Conservation (phyloP, 495 filamentous ascomycete genomes). For the Xylona heveae region DNA sequence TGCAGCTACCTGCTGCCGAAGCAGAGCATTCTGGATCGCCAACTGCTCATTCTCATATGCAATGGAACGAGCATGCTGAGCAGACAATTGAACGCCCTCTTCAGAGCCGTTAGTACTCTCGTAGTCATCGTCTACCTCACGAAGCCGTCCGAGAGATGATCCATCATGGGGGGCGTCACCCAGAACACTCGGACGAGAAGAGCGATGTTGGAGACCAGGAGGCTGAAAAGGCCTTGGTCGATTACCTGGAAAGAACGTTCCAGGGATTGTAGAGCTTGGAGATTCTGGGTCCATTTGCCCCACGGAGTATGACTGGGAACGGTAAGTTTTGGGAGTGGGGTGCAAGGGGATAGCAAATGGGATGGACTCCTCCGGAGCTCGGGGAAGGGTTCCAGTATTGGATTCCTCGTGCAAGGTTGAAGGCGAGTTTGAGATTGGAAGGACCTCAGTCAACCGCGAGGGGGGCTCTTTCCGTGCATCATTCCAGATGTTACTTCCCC, state of each 20-base stretch:
- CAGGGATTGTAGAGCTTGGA: conserved; percentile 19
- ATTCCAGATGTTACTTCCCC: conserved; percentile 63
- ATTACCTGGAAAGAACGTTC: conserved; percentile 15
- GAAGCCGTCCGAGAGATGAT: conserved; percentile 49
- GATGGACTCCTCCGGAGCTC: conserved; percentile 18
- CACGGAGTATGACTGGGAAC: conserved; percentile 92
- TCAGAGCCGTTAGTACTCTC: conserved; percentile 50
- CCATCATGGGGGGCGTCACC: conserved; percentile 58
- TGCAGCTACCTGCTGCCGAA: conserved; percentile 26
- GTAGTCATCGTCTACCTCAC: conserved; percentile 67
- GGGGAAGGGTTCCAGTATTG: conserved; percentile 7
- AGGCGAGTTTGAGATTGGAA: conserved; percentile 59
- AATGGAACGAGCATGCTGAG: conserved; percentile 44
- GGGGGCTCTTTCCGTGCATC: conserved; percentile 58
- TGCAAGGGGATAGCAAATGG: conserved; percentile 82
- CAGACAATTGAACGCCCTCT: conserved; percentile 31
- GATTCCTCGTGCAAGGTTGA: conserved; percentile 25
- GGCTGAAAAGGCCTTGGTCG: conserved; percentile 3
- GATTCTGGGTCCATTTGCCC: conserved; percentile 68
- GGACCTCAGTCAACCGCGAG: conserved; percentile 47
- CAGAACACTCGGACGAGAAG: conserved; percentile 69
- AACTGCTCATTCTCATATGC: conserved; percentile 64
- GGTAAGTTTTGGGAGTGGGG: conserved; percentile 77
- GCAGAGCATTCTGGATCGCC: conserved; percentile 46
- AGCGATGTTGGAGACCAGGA: conserved; percentile 54